Base-by-base conservation (phyloP, 2,329 filamentous ascomycete species). In the Aureobasidium sp. region DNA sequence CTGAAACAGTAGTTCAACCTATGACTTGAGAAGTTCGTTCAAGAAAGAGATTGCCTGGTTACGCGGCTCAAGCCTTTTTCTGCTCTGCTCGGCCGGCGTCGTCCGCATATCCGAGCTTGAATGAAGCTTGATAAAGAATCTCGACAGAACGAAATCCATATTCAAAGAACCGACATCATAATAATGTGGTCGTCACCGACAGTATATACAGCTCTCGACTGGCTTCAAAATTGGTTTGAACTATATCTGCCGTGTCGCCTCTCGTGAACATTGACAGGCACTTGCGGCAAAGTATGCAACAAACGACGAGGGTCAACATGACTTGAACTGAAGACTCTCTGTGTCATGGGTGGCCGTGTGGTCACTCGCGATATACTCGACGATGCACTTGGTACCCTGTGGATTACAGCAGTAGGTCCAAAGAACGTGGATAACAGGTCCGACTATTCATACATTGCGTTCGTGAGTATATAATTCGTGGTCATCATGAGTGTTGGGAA, bases 381-480 rank as follows among this genome's bases (percentile, higher is more conserved):
- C 4, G 36, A n/a, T 6, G 15, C 17, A 29, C 24, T 37, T 2
- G 29, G 29, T n/a, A 27, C 29, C 8, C 55, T 15, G 37, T 59
- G 17, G 15, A 59, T 37, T 2, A 32, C 43, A 26, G 41, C 37
- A 1, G 41, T 36, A 3, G 55, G 55, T 12, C 55, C 55, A 27
- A 59, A 59, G 20, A 59, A 59, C 6, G 43, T 7, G 9, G 55
- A 47, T 47, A 57, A 17, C 12, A 57, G 12, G 46, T 20, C 47
- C 20, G 55, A 37, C 43, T 47, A n/a, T 34, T 29, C 5, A 43
- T 56, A 26, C 52, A 43, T 29, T 44, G 32, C 24, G 20, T 27
- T 55, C 52, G 39, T 56, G n/a, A 56, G 39, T 56, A 56, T 39
- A 26, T 56, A 34, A 56, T 32, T 34, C 52, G 34, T 34, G 24